These are phyloP conservation scores for Annona cherimola DNA, from an alignment of 164 flowering plant species.

Conservation along the genomic window DNA sequence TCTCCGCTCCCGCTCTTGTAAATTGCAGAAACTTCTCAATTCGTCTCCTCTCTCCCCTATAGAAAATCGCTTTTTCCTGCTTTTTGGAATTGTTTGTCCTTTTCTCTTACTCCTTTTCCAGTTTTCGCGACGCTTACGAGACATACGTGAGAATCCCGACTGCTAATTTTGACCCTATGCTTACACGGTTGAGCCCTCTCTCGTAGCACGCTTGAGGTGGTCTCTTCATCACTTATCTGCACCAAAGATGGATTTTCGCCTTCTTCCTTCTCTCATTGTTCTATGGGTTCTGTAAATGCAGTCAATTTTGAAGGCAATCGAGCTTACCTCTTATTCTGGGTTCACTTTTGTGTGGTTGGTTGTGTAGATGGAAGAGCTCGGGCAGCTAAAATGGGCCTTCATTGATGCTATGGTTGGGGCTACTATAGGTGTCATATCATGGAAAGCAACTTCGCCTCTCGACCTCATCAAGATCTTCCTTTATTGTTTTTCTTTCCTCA, in stretches of 20 bases:
- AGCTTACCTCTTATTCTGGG: neutral
- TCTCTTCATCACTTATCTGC: neutral
- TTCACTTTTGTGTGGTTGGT: neutral
- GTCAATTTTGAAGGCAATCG: neutral
- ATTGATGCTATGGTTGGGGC: conserved; percentile 74
- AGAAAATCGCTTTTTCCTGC: no score
- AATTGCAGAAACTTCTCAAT: no score
- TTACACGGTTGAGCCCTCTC: neutral
- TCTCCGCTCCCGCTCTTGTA: no score
- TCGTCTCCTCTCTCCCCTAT: no score
- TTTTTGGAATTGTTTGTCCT: no score
- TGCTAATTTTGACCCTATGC: no score
- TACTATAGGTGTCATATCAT: conserved; percentile 70
- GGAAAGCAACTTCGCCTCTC: conserved; percentile 83
- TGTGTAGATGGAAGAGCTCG: conserved; percentile 51
- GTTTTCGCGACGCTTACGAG: no score
- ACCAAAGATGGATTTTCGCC: no score
- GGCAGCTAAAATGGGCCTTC: conserved; percentile 68
- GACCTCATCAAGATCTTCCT: conserved; percentile 67
- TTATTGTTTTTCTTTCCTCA: neutral
- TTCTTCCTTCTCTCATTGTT: neutral
- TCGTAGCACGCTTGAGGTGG: neutral
- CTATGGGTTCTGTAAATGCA: neutral
- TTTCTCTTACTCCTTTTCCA: no score
- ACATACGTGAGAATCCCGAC: no score